Evolutionary conservation across 1,284 basidiomycete genomes (phyloP), one percentile per base, ranked within the genome.

Genomic region (Ustilago trichophora): DNA sequence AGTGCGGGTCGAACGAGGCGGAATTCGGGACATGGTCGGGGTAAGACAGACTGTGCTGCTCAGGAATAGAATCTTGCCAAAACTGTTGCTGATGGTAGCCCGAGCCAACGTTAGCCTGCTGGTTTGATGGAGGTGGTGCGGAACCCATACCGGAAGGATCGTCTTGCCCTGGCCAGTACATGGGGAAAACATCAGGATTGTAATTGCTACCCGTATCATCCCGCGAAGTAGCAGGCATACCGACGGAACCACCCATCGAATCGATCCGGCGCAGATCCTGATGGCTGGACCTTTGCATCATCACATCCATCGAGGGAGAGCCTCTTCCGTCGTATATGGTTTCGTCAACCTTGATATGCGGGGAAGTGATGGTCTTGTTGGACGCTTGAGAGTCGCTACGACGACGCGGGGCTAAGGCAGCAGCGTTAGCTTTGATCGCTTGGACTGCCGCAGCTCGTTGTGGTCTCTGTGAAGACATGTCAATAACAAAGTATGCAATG

Each of bases 391-490:
- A 57, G 31, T 56, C 57, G 50, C 49, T 62, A 15, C 58, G 57
- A 27, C 52, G 44, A 24, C 58, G 58, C 4, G 65, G 37, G 4
- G 65, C 44, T 11, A 62, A 33, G 9, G 43, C 38, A 4, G 50
- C 50, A 16, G 41, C 42, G 49, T 57, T 68, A 21, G 58, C 65
- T 26, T 50, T 56, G 38, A 22, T 53, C 6, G 65, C 65, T 52
- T 62, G 58, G 16, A 47, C 41, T 11, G 65, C 58, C 13, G 65
- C 65, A 19, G 65, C 65, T 29, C 65, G 31, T 34, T 68, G 65
- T 15, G 65, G 49, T 12, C 65, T 41, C 34, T 68, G 65, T 46
- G 35, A 35, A 13, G 34, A 32, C 35, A 31, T 29, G 22, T 29
- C n/a, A n/a, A n/a, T 19, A 26, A 24, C 16, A 15, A n/a, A 21